Conservation (phyloP, 192 early-diverging fungal genomes). For the Podila clonocystis region DNA sequence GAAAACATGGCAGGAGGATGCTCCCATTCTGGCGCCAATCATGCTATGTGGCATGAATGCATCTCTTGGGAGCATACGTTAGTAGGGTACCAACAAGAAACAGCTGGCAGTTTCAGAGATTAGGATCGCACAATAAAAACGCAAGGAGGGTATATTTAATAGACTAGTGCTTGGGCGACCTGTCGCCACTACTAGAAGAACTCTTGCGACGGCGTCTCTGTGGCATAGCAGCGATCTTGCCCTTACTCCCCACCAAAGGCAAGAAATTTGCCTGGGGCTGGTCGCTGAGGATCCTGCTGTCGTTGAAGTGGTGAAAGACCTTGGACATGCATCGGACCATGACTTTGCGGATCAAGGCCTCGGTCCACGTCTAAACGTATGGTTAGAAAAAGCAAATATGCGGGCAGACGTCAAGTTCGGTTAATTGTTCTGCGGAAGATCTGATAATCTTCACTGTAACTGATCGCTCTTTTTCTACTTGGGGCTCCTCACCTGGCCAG, state of each 20-base stretch:
- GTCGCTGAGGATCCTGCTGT: conserved; percentile 23
- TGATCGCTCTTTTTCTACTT: not conserved
- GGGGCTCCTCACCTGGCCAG: conserved; percentile 4
- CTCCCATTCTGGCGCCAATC: too few species aligned
- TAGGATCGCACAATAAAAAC: too few species aligned
- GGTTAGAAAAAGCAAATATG: not conserved
- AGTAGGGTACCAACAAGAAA: too few species aligned
- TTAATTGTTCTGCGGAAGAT: not conserved
- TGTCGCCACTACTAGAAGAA: too few species aligned
- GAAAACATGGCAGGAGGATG: too few species aligned
- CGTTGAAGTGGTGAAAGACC: conserved; percentile 29
- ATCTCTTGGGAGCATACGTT: too few species aligned
- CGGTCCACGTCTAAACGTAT: conserved; percentile 14
- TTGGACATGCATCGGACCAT: conserved; percentile 28
- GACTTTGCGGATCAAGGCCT: conserved; percentile 20
- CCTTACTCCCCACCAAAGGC: conserved; percentile 11
- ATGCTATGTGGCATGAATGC: too few species aligned
- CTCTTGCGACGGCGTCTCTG: not conserved
- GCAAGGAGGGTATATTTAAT: too few species aligned
- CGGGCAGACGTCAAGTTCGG: not conserved
- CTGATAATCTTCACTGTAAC: too few species aligned
- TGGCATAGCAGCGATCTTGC: not conserved
- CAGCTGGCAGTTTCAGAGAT: too few species aligned
- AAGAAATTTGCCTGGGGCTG: conserved; percentile 30
- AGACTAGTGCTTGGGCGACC: too few species aligned